phyloP scores from a whole-genome alignment of 73 alveolate species.

The Blepharisma stoltei region DNA sequence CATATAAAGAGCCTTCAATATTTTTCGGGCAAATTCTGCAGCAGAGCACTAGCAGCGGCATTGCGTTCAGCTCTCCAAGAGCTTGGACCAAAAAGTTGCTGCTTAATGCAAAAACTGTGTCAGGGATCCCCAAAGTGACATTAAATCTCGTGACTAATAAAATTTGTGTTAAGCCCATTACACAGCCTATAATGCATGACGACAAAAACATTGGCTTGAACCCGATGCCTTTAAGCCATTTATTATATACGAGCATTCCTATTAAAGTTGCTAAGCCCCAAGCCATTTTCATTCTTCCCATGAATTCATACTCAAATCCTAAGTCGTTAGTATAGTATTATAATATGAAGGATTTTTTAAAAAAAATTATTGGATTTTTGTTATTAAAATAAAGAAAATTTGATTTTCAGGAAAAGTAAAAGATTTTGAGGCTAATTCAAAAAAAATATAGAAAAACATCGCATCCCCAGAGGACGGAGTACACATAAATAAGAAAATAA shows the following conservation, averaged over 20 bases:
- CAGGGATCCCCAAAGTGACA: conserved; percentile 47
- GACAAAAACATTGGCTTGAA: conserved; percentile 50
- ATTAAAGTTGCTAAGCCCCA: conserved; percentile 51
- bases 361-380: too few species aligned
- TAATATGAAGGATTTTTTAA: too few species aligned
- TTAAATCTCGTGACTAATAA: conserved; percentile 49
- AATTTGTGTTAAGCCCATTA: conserved; percentile 45
- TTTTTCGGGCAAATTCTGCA: conserved; percentile 75
- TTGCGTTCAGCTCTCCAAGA: conserved; percentile 60
- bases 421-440: too few species aligned
- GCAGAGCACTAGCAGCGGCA: conserved; percentile 80
- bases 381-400: too few species aligned
- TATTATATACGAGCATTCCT: conserved; percentile 62
- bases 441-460: conserved; percentile 47
- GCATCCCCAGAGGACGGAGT: conserved; percentile 60
- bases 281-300: conserved; percentile 37
- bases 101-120: conserved; percentile 35
- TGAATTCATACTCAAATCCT: conserved; percentile 23
- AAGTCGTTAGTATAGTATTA: conserved; percentile 40
- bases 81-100: conserved; percentile 36
- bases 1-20: conserved; percentile 80
- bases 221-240: conserved; percentile 42
- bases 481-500: conserved; percentile 54
- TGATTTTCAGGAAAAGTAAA: too few species aligned
- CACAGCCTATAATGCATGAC: conserved; percentile 45